Percentiles rank a stretch among this genome's conserved stretches.
Conservation (phyloP, 2,329 filamentous ascomycete genomes). For the Alternaria alternata region DNA sequence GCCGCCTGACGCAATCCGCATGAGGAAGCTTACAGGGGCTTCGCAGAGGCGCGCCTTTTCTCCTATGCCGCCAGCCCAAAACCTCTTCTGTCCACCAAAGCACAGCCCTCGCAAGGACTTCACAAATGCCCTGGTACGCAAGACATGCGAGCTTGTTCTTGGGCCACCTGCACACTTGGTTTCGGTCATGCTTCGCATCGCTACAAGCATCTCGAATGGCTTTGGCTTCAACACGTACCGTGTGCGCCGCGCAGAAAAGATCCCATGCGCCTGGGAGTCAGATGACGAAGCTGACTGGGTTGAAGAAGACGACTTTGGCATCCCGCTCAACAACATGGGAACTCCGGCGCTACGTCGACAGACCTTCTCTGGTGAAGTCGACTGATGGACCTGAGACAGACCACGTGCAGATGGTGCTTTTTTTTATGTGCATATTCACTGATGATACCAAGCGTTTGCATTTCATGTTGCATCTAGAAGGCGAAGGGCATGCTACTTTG, state of each 20-base stretch:
- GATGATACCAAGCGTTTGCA: conserved; percentile 32
- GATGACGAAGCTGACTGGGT: conserved; percentile 61
- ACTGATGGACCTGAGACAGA: conserved; percentile 26
- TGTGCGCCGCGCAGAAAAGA: conserved; percentile 40
- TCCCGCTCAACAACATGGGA: conserved; percentile 52
- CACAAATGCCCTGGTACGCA: conserved; percentile 71
- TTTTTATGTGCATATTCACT: conserved; percentile 21
- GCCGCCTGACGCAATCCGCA: conserved; percentile 49
- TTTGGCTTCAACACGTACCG: conserved; percentile 47
- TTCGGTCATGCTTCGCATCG: conserved; percentile 80
- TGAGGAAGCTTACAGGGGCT: conserved; percentile 58
- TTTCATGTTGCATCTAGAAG: conserved; percentile 33
- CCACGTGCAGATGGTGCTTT: conserved; percentile 10
- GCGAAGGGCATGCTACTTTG: conserved; percentile 26
- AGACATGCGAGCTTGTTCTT: conserved; percentile 78
- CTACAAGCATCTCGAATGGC: conserved; percentile 72
- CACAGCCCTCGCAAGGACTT: conserved; percentile 49
- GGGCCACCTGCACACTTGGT: conserved; percentile 83
- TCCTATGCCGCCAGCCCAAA: conserved; percentile 72
- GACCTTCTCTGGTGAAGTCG: conserved; percentile 36
- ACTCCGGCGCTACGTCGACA: conserved; percentile 31
- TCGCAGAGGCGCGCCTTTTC: conserved; percentile 68
- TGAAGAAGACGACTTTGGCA: conserved; percentile 67
- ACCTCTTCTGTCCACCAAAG: conserved; percentile 65
- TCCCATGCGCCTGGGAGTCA: conserved; percentile 65